These are phyloP conservation scores for Aspergillus versicolor DNA, from an alignment of 2,329 filamentous ascomycete species.

Conservation along the genomic window DNA sequence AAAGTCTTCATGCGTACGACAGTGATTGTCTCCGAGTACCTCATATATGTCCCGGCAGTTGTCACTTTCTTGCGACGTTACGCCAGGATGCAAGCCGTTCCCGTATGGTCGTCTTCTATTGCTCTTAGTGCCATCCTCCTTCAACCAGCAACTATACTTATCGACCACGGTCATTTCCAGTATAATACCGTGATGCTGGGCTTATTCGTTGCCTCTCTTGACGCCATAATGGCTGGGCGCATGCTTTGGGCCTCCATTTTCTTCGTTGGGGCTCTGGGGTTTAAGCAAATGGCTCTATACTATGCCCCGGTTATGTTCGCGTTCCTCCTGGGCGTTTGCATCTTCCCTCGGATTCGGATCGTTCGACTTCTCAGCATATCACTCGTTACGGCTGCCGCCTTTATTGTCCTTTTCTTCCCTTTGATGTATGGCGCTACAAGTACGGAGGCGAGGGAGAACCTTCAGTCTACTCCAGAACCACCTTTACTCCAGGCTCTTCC, in stretches of 20 bases:
- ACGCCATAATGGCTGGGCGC: constrained; percentile 80
- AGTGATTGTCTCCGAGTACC: constrained; percentile 85
- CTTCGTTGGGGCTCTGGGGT: constrained; percentile 90
- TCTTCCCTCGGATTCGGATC: constrained; percentile 70
- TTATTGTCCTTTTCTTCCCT: constrained; percentile 72
- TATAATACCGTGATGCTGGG: constrained; percentile 99
- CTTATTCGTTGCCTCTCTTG: constrained; percentile 80
- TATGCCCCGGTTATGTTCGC: constrained; percentile 92
- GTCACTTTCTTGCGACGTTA: constrained; percentile 84
- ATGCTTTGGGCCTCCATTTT: constrained; percentile 88
- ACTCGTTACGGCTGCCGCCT: constrained; percentile 69
- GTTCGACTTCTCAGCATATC: constrained; percentile 72
- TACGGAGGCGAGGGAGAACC: constrained; percentile 64
- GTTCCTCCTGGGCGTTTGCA: constrained; percentile 81
- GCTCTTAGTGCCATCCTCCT: constrained; percentile 87
- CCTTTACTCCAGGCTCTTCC: constrained; percentile 59
- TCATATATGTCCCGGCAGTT: constrained; percentile 81
- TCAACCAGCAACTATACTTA: constrained; percentile 85
- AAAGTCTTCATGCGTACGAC: constrained; percentile 97
- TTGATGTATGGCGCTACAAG: constrained; percentile 70
- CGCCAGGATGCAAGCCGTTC: constrained; percentile 71
- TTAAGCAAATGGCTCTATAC: constrained; percentile 99
- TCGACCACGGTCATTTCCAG: constrained; percentile 95
- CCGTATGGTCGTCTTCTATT: constrained; percentile 78
- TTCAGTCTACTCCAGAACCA: constrained; percentile 62